Conservation (phyloP, 1,284 basidiomycete genomes). For the Heterobasidion parviporum region DNA sequence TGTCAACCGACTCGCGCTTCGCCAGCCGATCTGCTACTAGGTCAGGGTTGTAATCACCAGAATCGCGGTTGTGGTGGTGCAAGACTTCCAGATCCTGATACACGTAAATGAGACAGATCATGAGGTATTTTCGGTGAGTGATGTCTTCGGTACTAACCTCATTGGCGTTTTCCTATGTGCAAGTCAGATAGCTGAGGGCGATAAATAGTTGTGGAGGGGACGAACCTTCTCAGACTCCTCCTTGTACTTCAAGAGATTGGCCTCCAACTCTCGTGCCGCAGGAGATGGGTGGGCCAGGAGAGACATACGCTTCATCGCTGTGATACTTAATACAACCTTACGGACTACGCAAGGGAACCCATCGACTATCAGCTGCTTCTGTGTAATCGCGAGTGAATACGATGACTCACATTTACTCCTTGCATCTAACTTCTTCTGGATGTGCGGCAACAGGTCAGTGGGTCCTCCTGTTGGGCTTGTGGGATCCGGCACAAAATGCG, state of each 20-base stretch:
- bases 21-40: too few relatives aligned
- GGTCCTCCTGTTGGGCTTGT: constrained; percentile 50
- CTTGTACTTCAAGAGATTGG: constrained; percentile 66
- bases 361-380: neutral
- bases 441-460: constrained; percentile 80
- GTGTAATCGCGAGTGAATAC: neutral
- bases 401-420: constrained; percentile 62
- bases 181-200: neutral
- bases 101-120: neutral
- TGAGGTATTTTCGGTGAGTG: neutral
- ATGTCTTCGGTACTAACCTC: constrained; percentile 5
- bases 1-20: constrained; percentile 6
- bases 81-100: constrained; percentile 29
- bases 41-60: too few relatives aligned
- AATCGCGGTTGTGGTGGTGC: constrained; percentile 34
- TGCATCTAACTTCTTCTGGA: constrained; percentile 85
- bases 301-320: constrained; percentile 76
- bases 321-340: constrained; percentile 80
- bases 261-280: constrained; percentile 44
- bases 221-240: constrained; percentile 69
- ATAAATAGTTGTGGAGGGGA: constrained; percentile 2
- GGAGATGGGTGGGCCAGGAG: constrained; percentile 35
- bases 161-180: constrained; percentile 21
- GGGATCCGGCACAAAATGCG: constrained; percentile 67
- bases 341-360: constrained; percentile 46